A percentile compares a stretch with the other conserved stretches of the same genome.
These are phyloP conservation scores for Claviceps maximensis DNA, from an alignment of 2,329 filamentous ascomycete species.

Conservation along the genomic window DNA sequence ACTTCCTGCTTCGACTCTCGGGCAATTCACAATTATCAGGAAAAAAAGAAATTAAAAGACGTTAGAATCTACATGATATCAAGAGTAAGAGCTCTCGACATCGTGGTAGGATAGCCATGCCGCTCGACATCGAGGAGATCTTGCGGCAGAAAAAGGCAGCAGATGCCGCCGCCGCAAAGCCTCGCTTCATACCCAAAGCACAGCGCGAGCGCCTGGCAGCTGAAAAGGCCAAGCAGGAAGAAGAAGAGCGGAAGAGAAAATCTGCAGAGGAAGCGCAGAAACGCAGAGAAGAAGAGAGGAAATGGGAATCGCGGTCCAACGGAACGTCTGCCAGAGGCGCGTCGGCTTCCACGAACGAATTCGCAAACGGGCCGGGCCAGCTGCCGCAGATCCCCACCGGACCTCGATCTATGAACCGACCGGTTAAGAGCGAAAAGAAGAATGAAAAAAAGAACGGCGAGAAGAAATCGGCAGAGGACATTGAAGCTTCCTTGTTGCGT, in stretches of 20 bases:
- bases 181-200: slow-evolving; percentile 74
- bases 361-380: slow-evolving; percentile 10
- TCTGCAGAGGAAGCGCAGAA: slow-evolving; percentile 51
- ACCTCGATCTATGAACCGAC: slow-evolving; percentile 48
- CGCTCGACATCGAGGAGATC: slow-evolving; percentile 72
- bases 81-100: not conserved
- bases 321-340: slow-evolving; percentile 4
- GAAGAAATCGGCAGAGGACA: slow-evolving; percentile 40
- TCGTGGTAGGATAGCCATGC: slow-evolving; percentile 14
- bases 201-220: slow-evolving; percentile 69
- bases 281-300: slow-evolving; percentile 49
- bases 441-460: slow-evolving; percentile 20
- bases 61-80: not conserved
- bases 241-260: slow-evolving; percentile 41
- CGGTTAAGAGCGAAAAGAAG: slow-evolving; percentile 27
- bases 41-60: not conserved
- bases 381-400: slow-evolving; percentile 47
- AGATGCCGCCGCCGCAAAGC: slow-evolving; percentile 73
- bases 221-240: slow-evolving; percentile 61
- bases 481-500: slow-evolving; percentile 61
- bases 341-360: slow-evolving; percentile 13
- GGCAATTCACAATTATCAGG: not conserved
- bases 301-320: slow-evolving; percentile 19
- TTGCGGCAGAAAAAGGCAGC: slow-evolving; percentile 75
- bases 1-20: not conserved